These are phyloP conservation scores for Citrus trifoliata DNA, from an alignment of 345 rosid genomes.

Conservation along the genomic window DNA sequence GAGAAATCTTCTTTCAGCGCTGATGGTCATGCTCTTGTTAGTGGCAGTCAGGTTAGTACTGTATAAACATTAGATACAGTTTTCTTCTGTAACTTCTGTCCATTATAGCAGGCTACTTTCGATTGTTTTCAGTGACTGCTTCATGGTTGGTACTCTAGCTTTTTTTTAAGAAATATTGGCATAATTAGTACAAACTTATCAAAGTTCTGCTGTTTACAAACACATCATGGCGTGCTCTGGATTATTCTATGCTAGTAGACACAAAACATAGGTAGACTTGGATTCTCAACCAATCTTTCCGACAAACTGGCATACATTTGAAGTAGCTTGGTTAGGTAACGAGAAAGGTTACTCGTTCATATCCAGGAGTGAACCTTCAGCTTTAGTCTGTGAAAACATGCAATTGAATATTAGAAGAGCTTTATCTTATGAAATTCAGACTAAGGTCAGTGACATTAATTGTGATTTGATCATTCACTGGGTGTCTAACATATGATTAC, in stretches of 20 bases:
- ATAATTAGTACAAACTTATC: not conserved
- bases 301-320: too few species aligned
- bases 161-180: not conserved
- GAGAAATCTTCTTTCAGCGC: constrained; percentile 34
- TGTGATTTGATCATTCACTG: not conserved
- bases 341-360: too few species aligned
- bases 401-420: not conserved
- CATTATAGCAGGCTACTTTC: not conserved
- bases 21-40: constrained; percentile 16
- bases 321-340: too few species aligned
- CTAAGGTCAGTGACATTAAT: not conserved
- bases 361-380: too few species aligned
- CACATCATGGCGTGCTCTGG: not conserved
- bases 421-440: not conserved
- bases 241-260: not conserved
- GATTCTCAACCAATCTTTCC: too few species aligned
- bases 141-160: not conserved
- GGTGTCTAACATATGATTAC: not conserved
- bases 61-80: not conserved
- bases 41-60: constrained; percentile 37
- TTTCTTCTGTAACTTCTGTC: not conserved
- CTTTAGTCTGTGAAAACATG: too few species aligned
- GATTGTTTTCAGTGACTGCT: not conserved
- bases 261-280: not conserved
- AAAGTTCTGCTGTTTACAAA: not conserved